phyloP scores from a whole-genome alignment of 208 protist species.

The Herpetomonas tarakana region DNA sequence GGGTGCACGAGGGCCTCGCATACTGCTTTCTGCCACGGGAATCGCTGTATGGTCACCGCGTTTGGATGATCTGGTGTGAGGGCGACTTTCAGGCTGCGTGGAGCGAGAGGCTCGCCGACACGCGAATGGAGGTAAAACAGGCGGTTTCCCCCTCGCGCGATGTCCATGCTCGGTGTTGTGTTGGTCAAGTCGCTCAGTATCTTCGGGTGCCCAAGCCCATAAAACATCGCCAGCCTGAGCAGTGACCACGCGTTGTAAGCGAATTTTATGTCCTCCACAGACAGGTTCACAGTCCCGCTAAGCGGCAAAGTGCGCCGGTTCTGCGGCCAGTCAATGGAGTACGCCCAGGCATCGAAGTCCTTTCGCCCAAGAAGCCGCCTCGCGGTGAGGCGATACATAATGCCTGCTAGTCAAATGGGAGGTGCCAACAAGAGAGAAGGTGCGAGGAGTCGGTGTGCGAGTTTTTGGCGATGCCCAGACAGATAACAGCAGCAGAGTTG shows the following conservation, averaged over 20 bases:
- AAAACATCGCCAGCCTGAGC: constrained; percentile 74
- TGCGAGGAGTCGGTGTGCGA: no score
- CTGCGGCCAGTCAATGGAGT: constrained; percentile 69
- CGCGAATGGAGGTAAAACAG: constrained; percentile 68
- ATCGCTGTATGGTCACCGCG: constrained; percentile 44
- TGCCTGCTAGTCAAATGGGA: no score
- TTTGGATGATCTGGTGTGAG: constrained; percentile 60
- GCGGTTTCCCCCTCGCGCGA: constrained; percentile 53
- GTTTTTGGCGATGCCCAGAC: no score
- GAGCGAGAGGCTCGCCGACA: constrained; percentile 22
- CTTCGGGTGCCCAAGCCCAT: constrained; percentile 53
- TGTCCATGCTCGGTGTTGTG: constrained; percentile 73
- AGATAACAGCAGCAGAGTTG: no score
- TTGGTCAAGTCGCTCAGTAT: constrained; percentile 48
- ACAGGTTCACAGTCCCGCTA: constrained; percentile 32
- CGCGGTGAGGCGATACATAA: background rate
- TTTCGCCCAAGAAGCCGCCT: constrained; percentile 15
- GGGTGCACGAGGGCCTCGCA: background rate
- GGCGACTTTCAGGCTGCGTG: constrained; percentile 32
- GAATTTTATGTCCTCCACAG: constrained; percentile 86
- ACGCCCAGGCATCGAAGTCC: constrained; percentile 82
- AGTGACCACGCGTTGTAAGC: constrained; percentile 86
- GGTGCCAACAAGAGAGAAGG: no score
- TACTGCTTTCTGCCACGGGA: constrained; percentile 23
- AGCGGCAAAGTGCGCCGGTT: constrained; percentile 20